Evolutionary conservation across 2,329 filamentous ascomycete genomes (phyloP).

Genomic region (Coniochaeta hoffmannii): DNA sequence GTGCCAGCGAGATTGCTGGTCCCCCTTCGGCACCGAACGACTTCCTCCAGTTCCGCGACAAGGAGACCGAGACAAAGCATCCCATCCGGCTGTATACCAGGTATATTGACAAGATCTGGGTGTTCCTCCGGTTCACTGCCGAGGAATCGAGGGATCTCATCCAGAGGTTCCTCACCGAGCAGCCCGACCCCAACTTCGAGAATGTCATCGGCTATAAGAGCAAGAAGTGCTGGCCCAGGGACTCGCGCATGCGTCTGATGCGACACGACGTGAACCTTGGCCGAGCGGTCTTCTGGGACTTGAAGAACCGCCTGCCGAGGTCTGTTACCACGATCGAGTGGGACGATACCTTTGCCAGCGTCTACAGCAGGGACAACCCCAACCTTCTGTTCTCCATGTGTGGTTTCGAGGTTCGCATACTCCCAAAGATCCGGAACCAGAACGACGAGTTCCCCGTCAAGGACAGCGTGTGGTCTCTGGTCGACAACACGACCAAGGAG

Average conservation of each 20-base stretch:
- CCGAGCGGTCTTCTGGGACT: conserved; percentile 95
- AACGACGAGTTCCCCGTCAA: conserved; percentile 97
- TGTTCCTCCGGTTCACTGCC: conserved; percentile 87
- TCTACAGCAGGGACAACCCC: conserved; percentile 96
- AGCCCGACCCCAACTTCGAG: conserved; percentile 97
- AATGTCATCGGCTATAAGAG: conserved; percentile 99
- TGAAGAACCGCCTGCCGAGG: conserved; percentile 92
- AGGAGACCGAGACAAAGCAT: conserved; percentile 84
- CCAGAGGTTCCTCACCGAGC: conserved; percentile 94
- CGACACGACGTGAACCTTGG: conserved; percentile 97
- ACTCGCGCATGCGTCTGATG: conserved; percentile 97
- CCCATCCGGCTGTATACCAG: conserved; percentile 96
- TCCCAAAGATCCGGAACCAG: conserved; percentile 90
- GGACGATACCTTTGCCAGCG: conserved; percentile 97
- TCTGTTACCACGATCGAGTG: conserved; percentile 97
- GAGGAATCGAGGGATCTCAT: conserved; percentile 95
- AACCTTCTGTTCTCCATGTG: conserved; percentile 97
- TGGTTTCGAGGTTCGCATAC: conserved; percentile 92
- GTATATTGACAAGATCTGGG: conserved; percentile 98
- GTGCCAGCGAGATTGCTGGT: conserved; percentile 95
- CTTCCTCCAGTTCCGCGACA: conserved; percentile 93
- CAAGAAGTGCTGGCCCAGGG: conserved; percentile 98
- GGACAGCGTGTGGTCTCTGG: conserved; percentile 96
- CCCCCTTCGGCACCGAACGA: conserved; percentile 92
- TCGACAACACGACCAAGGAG: conserved; percentile 95